Base-by-base conservation (phyloP, 2,329 filamentous ascomycete genomes). In the Cladosporium oxysporum region DNA sequence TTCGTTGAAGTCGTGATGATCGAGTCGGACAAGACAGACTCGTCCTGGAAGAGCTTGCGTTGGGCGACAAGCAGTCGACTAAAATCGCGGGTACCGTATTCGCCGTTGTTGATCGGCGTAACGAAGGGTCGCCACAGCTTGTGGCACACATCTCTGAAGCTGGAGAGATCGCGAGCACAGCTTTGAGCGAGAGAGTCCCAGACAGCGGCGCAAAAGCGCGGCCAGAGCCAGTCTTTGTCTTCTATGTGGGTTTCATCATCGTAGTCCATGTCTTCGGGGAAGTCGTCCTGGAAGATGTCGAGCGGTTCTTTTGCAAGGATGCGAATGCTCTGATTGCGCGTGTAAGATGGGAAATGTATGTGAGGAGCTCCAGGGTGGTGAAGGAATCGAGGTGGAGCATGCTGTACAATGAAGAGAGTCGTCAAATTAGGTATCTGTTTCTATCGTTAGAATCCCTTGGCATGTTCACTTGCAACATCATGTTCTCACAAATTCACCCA, bases 71-170 rank as follows among this genome's bases (percentile, higher is more conserved):
- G 85, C 8, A 99, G 82, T 68, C 91, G 90, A 16, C 91, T 89
- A 78, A 97, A 97, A 73, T 97, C 92, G 71, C 90, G 89, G 11
- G 90, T 87, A 1, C 85, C 85, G 72, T 90, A 88, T 10, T 90
- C 89, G n/a, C 90, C 90, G 1, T 88, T 86, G 1, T 89, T 79
- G 28, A 98, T 85, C 0, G 94, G 94, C 7, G 87, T 85, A 0
- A 91, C 89, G 77, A 99, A 98, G 4, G 88, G 86, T 12, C 90
- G 88, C 95, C 95, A 99, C 23, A 98, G 84, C 52, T 88, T 86
- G 58, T 86, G 79, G 74, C 91, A 93, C 59, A 90, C 87, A 41
- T 86, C 85, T 3, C 83, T 84, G 71, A 97, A 93, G 12, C 87
- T 86, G 1, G 90, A 84, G 16, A 98, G 83, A 44, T 94, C 93